Percentiles rank a stretch among this genome's conserved stretches.
Evolutionary conservation across 164 flowering plant species (phyloP).

Genomic region (Dillenia suffruticosa): DNA sequence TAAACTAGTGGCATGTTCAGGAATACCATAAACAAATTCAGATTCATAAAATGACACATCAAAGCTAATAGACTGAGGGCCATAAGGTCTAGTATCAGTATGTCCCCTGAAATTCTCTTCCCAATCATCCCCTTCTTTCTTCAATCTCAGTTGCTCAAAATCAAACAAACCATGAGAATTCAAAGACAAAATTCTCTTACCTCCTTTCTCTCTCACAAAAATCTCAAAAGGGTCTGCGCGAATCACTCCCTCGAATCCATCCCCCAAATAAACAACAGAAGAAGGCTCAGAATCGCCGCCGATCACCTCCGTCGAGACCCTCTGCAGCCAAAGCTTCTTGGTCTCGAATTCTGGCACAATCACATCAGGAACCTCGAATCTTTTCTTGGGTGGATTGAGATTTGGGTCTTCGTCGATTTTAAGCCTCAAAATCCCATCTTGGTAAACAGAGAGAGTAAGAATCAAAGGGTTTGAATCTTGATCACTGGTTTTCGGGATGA

Average conservation of each 20-base stretch:
- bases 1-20: conserved; percentile 84
- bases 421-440: conserved; percentile 61
- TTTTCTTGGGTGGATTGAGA: conserved; percentile 51
- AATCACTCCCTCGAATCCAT: conserved; percentile 71
- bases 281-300: conserved; percentile 36
- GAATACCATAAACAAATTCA: conserved; percentile 86
- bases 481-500: conserved; percentile 27
- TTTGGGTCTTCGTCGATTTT: conserved; percentile 72
- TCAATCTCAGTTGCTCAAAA: conserved; percentile 84
- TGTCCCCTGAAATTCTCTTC: conserved; percentile 76
- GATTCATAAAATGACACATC: conserved; percentile 93
- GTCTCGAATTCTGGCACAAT: conserved; percentile 44
- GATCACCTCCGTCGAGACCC: conserved; percentile 34
- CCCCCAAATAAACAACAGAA: conserved; percentile 52
- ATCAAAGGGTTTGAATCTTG: conserved; percentile 39
- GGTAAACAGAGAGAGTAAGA: conserved; percentile 60
- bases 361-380: conserved; percentile 90
- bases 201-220: conserved; percentile 54
- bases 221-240: conserved; percentile 86
- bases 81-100: conserved; percentile 82
- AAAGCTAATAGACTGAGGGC: conserved; percentile 94
- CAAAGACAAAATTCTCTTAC: conserved; percentile 53
- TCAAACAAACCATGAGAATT: conserved; percentile 88
- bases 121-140: conserved; percentile 85
- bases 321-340: conserved; percentile 72